Percentiles rank a stretch among this genome's conserved stretches.
phyloP scores from a whole-genome alignment of 2,329 filamentous ascomycete genomes.

The Sporothrix dimorphospora region DNA sequence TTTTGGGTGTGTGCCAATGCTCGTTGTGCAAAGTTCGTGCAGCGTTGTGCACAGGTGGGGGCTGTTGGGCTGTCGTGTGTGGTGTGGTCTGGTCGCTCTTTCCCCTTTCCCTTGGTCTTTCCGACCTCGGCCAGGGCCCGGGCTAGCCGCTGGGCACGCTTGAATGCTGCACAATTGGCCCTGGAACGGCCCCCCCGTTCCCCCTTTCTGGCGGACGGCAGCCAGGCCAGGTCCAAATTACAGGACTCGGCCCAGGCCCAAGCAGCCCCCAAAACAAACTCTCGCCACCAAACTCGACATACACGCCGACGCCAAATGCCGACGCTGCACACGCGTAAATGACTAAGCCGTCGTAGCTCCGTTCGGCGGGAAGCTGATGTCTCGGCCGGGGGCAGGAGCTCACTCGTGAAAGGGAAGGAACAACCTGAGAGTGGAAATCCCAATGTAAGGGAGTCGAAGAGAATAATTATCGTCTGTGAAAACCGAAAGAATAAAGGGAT shows the following conservation, averaged over 20 bases:
- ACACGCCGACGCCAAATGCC: not conserved
- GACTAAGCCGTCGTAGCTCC: slow-evolving; percentile 27
- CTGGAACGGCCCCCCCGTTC: not conserved
- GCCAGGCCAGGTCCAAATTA: not conserved
- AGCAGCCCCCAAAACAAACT: not conserved
- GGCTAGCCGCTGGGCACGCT: not conserved
- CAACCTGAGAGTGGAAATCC: not conserved
- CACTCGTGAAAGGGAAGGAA: not conserved
- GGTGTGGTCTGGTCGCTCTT: not conserved
- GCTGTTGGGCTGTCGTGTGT: not conserved
- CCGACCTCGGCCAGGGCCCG: slow-evolving; percentile 19
- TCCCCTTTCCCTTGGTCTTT: not conserved
- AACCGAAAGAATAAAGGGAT: not conserved
- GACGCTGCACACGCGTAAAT: not conserved
- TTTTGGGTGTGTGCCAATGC: not conserved
- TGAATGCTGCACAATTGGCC: not conserved
- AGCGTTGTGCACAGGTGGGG: slow-evolving; percentile 5
- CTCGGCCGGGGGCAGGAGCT: slow-evolving; percentile 16
- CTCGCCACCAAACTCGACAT: too few relatives aligned
- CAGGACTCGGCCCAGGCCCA: slow-evolving; percentile 2
- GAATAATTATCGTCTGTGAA: not conserved
- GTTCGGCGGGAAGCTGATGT: slow-evolving; percentile 20
- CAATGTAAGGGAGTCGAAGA: not conserved
- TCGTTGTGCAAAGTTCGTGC: not conserved
- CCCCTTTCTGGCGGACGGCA: not conserved